phyloP scores from a whole-genome alignment of 2,329 filamentous ascomycete species.

The Apiospora kogelbergensis region DNA sequence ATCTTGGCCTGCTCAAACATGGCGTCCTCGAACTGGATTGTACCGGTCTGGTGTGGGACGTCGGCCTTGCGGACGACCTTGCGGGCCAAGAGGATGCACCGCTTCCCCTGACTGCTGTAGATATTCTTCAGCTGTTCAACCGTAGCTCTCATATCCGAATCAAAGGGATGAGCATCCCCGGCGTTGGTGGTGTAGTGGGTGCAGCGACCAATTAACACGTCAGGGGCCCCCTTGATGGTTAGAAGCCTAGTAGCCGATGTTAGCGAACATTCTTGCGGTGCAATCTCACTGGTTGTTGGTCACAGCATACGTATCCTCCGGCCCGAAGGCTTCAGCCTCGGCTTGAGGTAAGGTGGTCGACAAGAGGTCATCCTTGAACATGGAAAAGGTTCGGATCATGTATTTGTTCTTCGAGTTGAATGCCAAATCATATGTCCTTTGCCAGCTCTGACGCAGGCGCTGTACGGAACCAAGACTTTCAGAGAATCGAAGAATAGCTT shows the following conservation, averaged over 20 bases:
- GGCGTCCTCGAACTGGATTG: conserved; percentile 4
- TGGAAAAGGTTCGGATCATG: conserved; percentile 48
- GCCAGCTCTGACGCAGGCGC: conserved; percentile 15
- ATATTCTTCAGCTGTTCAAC: conserved; percentile 39
- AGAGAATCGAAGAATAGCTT: conserved; percentile 40
- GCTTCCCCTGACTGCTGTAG: conserved; percentile 41
- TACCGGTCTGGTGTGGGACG: background rate
- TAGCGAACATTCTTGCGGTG: conserved; percentile 38
- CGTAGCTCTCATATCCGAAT: conserved; percentile 29
- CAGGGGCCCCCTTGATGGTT: conserved; percentile 54
- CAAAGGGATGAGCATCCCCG: conserved; percentile 35
- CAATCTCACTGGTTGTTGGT: conserved; percentile 30
- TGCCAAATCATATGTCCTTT: conserved; percentile 39
- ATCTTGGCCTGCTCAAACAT: conserved; percentile 46
- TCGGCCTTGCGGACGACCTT: conserved; percentile 26
- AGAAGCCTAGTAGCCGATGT: conserved; percentile 35
- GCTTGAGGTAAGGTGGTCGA: background rate
- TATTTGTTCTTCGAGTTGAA: conserved; percentile 54
- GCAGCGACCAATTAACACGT: conserved; percentile 44
- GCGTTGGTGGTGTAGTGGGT: conserved; percentile 35
- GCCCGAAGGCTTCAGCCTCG: background rate
- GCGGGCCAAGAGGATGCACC: conserved; percentile 43
- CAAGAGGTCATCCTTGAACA: conserved; percentile 38
- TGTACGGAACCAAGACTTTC: conserved; percentile 22
- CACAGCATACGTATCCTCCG: conserved; percentile 7